phyloP scores from a whole-genome alignment of 75 land plant genomes.

The Selaginella tamariscina region DNA sequence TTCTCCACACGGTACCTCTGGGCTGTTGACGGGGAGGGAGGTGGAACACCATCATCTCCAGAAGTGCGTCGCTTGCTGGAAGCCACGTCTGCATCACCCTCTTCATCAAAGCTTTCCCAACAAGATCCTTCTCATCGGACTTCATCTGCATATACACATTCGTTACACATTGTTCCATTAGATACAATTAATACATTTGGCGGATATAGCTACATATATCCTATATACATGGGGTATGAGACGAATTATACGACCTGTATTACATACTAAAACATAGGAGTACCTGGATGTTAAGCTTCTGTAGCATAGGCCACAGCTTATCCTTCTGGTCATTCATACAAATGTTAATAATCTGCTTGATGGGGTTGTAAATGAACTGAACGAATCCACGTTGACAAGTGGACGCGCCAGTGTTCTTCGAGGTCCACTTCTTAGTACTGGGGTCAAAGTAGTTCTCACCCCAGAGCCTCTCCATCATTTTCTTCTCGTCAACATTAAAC shows the following conservation, averaged over 20 bases:
- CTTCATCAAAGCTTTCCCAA: constrained; percentile 70
- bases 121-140: constrained; percentile 62
- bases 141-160: constrained; percentile 48
- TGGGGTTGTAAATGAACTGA: constrained; percentile 84
- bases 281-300: constrained; percentile 33
- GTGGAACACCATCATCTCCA: constrained; percentile 82
- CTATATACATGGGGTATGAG: too few relatives aligned
- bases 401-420: constrained; percentile 58
- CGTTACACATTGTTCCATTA: too few relatives aligned
- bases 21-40: constrained; percentile 63
- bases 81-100: constrained; percentile 85
- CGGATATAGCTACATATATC: too few relatives aligned
- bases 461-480: constrained; percentile 97
- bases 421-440: constrained; percentile 84
- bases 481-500: constrained; percentile 82
- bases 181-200: too few relatives aligned
- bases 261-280: too few relatives aligned
- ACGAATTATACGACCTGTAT: too few relatives aligned
- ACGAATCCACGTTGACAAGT: constrained; percentile 85
- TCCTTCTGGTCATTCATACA: constrained; percentile 92
- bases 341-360: constrained; percentile 65
- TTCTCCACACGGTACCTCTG: constrained; percentile 79
- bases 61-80: constrained; percentile 57
- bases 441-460: constrained; percentile 94
- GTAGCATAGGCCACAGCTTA: constrained; percentile 85